phyloP scores from a whole-genome alignment of 768 basidiomycete genomes.

The Xanthoconium stramineum region DNA sequence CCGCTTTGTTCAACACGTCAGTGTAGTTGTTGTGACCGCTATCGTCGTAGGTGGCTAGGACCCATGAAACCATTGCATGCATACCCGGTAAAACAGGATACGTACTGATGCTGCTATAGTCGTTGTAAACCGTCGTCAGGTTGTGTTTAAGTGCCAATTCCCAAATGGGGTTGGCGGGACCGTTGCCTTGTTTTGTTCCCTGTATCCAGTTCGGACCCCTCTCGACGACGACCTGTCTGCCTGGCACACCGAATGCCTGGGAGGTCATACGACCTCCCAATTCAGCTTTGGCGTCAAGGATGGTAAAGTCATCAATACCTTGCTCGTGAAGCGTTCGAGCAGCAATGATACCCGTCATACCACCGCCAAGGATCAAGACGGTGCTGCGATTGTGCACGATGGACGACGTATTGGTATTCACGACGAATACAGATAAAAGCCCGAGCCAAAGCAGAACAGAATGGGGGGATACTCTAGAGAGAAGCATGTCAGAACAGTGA shows the following conservation, averaged over 20 bases:
- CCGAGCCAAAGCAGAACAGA: constrained; percentile 1
- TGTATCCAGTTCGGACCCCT: constrained; percentile 63
- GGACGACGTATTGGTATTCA: neutral
- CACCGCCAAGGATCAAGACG: constrained; percentile 63
- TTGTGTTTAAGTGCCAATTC: constrained; percentile 54
- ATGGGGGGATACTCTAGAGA: neutral
- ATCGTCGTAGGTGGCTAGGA: constrained; percentile 52
- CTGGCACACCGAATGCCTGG: constrained; percentile 39
- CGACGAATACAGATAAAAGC: neutral
- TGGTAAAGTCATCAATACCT: constrained; percentile 53
- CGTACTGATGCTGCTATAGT: constrained; percentile 45
- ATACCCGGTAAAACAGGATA: neutral
- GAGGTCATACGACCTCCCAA: constrained; percentile 62
- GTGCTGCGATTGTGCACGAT: constrained; percentile 19
- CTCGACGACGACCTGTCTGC: constrained; percentile 45
- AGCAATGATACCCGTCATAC: constrained; percentile 63
- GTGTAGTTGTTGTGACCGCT: constrained; percentile 48
- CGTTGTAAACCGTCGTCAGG: constrained; percentile 43
- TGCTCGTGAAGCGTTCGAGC: constrained; percentile 54
- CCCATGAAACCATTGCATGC: neutral
- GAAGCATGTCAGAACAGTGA: constrained; percentile 10
- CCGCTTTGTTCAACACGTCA: constrained; percentile 39
- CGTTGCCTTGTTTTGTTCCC: constrained; percentile 45
- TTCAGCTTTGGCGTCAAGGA: constrained; percentile 56
- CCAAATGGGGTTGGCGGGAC: constrained; percentile 59